Evolutionary conservation across 1,284 basidiomycete genomes (phyloP).

Genomic region (Gymnopus androsaceus): DNA sequence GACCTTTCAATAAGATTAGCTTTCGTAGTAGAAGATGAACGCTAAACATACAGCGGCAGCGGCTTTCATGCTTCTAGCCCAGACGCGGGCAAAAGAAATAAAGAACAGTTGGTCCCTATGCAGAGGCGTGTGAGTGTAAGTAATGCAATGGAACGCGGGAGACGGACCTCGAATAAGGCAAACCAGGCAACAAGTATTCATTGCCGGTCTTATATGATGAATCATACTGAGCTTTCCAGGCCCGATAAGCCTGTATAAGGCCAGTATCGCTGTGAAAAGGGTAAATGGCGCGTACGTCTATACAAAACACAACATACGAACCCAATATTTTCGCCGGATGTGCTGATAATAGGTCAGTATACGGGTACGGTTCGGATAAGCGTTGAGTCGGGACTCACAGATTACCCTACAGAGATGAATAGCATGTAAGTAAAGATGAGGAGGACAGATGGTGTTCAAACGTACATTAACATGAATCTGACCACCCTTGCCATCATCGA

Average conservation of each 20-base stretch:
- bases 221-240: constrained; percentile 77
- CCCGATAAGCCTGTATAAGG: constrained; percentile 83
- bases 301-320: background rate
- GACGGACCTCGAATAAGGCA: constrained; percentile 74
- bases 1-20: constrained; percentile 45
- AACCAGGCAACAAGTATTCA: constrained; percentile 80
- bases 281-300: background rate
- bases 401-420: too few relatives aligned
- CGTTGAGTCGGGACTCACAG: constrained; percentile 50
- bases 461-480: constrained; percentile 85
- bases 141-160: too few relatives aligned
- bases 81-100: constrained; percentile 80
- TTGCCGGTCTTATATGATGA: constrained; percentile 54
- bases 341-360: constrained; percentile 42
- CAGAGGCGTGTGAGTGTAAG: background rate
- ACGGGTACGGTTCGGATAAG: constrained; percentile 4
- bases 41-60: constrained; percentile 59
- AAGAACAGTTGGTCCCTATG: constrained; percentile 92
- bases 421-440: too few relatives aligned
- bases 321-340: constrained; percentile 87
- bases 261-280: constrained; percentile 65
- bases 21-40: background rate
- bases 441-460: too few relatives aligned
- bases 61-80: constrained; percentile 75
- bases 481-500: constrained; percentile 84